Percentiles rank a stretch among this genome's conserved stretches.
phyloP scores from a whole-genome alignment of 441 rosid genomes.

The Metrosideros polymorpha region DNA sequence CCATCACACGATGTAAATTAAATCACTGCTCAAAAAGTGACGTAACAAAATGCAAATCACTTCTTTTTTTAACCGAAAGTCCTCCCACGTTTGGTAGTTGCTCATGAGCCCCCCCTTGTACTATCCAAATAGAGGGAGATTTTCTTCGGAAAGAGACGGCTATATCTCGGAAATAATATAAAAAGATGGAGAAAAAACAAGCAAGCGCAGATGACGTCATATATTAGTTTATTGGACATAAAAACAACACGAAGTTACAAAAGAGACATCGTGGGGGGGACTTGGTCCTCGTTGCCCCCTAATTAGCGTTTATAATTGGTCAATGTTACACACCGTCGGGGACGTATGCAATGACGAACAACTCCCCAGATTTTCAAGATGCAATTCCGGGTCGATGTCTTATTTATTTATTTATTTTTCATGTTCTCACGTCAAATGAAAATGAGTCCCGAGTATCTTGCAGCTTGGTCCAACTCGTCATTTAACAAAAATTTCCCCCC shows the following conservation, averaged over 20 bases:
- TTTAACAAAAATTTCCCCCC: too few relatives aligned
- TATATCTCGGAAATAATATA: neutral
- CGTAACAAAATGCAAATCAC: neutral
- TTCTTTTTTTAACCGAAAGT: neutral
- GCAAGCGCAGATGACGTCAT: neutral
- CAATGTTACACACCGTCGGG: neutral
- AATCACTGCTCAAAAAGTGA: neutral
- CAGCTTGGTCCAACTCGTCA: too few relatives aligned
- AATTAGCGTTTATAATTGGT: neutral
- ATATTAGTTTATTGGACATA: neutral
- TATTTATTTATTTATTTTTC: too few relatives aligned
- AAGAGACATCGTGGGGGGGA: neutral
- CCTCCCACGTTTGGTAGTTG: neutral
- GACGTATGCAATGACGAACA: neutral
- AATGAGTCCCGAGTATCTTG: too few relatives aligned
- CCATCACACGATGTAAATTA: neutral
- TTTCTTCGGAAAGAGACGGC: neutral
- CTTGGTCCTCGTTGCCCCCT: neutral
- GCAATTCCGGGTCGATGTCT: neutral
- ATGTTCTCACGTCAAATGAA: too few relatives aligned
- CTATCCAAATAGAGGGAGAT: neutral
- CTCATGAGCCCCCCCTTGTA: neutral
- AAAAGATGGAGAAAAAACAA: rapidly evolving
- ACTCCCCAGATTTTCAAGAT: neutral
- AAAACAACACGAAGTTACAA: neutral